These are phyloP conservation scores for Trichoderma sp. DNA, from an alignment of 2,329 filamentous ascomycete species.

Conservation along the genomic window DNA sequence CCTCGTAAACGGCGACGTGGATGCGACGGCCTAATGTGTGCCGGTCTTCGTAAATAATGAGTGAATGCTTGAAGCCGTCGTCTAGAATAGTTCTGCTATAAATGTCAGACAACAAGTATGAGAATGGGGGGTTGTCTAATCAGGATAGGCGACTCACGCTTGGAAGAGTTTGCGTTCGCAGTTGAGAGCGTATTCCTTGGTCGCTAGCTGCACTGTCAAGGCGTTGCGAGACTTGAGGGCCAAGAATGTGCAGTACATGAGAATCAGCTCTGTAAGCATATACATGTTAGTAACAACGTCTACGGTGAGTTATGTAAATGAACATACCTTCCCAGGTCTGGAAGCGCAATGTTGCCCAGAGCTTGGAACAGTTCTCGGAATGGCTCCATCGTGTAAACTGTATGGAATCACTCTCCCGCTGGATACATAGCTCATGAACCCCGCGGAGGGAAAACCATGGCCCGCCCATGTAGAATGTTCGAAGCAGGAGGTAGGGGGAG, in stretches of 20 bases:
- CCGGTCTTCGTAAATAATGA: constrained; percentile 56
- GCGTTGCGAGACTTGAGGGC: constrained; percentile 56
- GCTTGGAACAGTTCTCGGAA: constrained; percentile 45
- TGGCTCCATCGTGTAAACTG: constrained; percentile 56
- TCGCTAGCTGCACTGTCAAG: constrained; percentile 46
- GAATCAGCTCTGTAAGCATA: constrained; percentile 52
- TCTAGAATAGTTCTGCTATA: constrained; percentile 55
- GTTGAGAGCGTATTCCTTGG: constrained; percentile 49
- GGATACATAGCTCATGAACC: constrained; percentile 57
- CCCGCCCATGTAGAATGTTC: constrained; percentile 43
- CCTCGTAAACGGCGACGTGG: constrained; percentile 58
- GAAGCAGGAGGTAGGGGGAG: constrained; percentile 51
- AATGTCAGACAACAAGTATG: background rate
- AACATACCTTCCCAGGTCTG: constrained; percentile 61
- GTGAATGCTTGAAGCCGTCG: constrained; percentile 54
- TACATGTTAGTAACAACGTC: background rate
- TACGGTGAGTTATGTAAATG: no score
- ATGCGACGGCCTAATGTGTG: constrained; percentile 53
- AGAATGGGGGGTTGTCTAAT: background rate
- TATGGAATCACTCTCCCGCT: constrained; percentile 51
- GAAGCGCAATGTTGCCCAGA: constrained; percentile 59
- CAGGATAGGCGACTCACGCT: constrained; percentile 47
- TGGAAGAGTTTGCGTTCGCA: constrained; percentile 57
- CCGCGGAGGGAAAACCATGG: constrained; percentile 53
- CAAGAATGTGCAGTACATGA: constrained; percentile 61